phyloP scores from a whole-genome alignment of 192 early-diverging fungal genomes.

The Phlyctochytrium arcticum region DNA sequence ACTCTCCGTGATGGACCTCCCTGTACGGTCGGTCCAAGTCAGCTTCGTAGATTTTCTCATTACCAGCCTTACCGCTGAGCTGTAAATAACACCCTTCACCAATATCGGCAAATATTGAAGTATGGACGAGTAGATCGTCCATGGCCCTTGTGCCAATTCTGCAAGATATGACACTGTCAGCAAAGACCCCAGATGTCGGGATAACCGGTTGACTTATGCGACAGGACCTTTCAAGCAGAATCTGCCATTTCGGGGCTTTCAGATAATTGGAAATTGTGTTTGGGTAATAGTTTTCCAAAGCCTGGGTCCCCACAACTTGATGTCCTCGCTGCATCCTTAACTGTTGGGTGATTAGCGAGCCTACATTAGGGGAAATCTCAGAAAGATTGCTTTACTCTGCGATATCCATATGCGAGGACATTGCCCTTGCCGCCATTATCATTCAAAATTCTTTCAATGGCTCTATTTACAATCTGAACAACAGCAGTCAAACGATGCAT shows the following conservation, averaged over 20 bases:
- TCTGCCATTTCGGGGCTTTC: conserved; percentile 30
- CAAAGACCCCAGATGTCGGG: not conserved
- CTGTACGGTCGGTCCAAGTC: too few species aligned
- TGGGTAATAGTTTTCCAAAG: conserved; percentile 38
- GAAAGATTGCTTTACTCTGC: conserved; percentile 5
- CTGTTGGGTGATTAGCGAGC: not conserved
- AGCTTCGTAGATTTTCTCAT: too few species aligned
- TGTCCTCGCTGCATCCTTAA: conserved; percentile 13
- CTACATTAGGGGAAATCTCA: not conserved
- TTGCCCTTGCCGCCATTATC: not conserved
- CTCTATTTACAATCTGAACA: conserved; percentile 29
- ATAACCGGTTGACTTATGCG: too few species aligned
- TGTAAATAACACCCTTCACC: conserved; percentile 33
- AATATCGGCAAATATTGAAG: conserved; percentile 27
- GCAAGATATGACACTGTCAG: not conserved
- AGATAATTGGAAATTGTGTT: conserved; percentile 39
- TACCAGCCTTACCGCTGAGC: conserved; percentile 42
- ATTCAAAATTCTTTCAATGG: conserved; percentile 20
- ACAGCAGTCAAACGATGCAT: too few species aligned
- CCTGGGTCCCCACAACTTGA: conserved; percentile 23
- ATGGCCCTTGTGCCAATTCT: conserved; percentile 41
- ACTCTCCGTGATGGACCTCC: too few species aligned
- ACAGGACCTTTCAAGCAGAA: conserved; percentile 26
- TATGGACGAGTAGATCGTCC: conserved; percentile 33
- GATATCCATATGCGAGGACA: conserved; percentile 34